Conservation (phyloP, 148 eudicot species). For the Hydrangea macrophylla region DNA sequence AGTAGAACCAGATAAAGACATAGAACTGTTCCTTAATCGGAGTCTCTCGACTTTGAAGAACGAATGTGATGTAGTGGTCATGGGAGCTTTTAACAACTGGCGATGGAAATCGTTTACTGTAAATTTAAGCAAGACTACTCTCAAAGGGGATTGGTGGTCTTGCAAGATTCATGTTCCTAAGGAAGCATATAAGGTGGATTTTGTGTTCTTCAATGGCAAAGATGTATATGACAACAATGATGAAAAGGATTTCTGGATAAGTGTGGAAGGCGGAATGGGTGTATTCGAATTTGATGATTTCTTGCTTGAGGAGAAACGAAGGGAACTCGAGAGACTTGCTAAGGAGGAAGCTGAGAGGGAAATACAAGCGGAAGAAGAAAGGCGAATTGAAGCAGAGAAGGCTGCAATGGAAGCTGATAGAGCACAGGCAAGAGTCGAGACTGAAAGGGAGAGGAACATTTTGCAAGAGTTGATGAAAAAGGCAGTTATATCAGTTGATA, state of each 20-base stretch:
- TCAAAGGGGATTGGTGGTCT: conserved; percentile 95
- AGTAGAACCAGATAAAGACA: conserved; percentile 60
- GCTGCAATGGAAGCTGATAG: conserved; percentile 80
- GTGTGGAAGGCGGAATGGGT: conserved; percentile 75
- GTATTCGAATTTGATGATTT: conserved; percentile 70
- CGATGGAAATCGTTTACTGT: conserved; percentile 79
- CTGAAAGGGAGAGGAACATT: conserved; percentile 42
- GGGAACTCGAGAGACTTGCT: conserved; percentile 71
- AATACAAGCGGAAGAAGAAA: conserved; percentile 70
- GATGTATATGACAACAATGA: conserved; percentile 90
- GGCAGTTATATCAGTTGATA: conserved; percentile 41
- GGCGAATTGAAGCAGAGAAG: conserved; percentile 66
- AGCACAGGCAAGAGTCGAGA: conserved; percentile 74
- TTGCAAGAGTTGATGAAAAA: conserved; percentile 45
- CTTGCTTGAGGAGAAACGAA: conserved; percentile 86
- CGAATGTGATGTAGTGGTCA: conserved; percentile 64
- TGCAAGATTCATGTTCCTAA: conserved; percentile 78
- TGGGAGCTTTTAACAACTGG: conserved; percentile 98
- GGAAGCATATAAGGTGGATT: conserved; percentile 84
- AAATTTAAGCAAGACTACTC: conserved; percentile 60
- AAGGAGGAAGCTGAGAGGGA: conserved; percentile 75
- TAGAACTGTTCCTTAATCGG: conserved; percentile 74
- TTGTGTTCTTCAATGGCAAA: conserved; percentile 80
- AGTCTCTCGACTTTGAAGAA: conserved; percentile 64
- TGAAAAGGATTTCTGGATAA: conserved; percentile 71